Conservation (phyloP, 129 eudicot genomes). For the Flaveria brownii region DNA sequence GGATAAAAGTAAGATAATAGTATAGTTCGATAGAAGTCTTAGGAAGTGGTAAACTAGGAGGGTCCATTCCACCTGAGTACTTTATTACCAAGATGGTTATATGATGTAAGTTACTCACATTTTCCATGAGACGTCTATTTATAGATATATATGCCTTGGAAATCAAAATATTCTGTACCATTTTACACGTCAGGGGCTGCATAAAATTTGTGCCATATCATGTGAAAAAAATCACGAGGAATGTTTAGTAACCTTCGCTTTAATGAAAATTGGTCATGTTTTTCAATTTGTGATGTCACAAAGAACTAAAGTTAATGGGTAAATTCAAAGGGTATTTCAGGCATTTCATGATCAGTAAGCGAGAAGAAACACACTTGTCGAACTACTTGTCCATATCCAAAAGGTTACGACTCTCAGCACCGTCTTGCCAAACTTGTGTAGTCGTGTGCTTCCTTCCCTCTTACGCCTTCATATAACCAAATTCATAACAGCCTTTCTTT, state of each 20-base stretch:
- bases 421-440: too few species aligned
- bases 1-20: too few species aligned
- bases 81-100: background rate
- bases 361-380: background rate
- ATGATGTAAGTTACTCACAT: constrained; percentile 21
- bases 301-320: background rate
- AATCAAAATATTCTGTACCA: constrained; percentile 18
- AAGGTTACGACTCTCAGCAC: constrained; percentile 11
- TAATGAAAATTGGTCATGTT: constrained; percentile 28
- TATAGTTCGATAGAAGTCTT: too few species aligned
- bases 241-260: constrained; percentile 13
- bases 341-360: background rate
- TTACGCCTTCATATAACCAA: constrained; percentile 31
- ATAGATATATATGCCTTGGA: constrained; percentile 18
- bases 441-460: constrained; percentile 32
- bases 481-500: background rate
- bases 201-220: constrained; percentile 47
- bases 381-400: constrained; percentile 21
- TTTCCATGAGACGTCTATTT: constrained; percentile 21
- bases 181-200: constrained; percentile 56
- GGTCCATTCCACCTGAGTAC: background rate
- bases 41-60: too few species aligned
- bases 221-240: constrained; percentile 14
- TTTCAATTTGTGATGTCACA: constrained; percentile 15
- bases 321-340: background rate